A percentile compares a stretch with the other conserved stretches of the same genome.
Conservation (phyloP, 2,329 filamentous ascomycete genomes). For the Chaetomiaceae sp. region DNA sequence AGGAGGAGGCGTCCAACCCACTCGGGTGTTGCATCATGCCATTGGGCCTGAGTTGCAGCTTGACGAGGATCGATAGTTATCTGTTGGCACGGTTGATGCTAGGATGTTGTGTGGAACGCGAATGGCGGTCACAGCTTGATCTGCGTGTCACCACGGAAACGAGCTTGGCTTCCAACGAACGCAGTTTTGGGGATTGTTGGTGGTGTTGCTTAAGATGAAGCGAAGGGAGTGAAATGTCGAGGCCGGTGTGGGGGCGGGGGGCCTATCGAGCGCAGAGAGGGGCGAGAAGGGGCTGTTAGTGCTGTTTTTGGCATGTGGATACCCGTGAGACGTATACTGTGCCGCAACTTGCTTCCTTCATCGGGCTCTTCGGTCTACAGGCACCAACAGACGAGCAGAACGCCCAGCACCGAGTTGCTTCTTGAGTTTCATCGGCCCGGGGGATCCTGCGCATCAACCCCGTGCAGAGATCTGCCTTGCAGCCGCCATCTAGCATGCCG, state of each 20-base stretch:
- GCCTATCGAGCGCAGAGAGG: not conserved
- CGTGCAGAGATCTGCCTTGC: conserved; percentile 12
- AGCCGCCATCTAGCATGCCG: not conserved
- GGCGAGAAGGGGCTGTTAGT: not conserved
- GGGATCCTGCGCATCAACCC: not conserved
- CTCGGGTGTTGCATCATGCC: too few relatives aligned
- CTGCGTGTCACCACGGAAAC: not conserved
- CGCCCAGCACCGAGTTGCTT: not conserved
- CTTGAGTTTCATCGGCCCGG: conserved; percentile 13
- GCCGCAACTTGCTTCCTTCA: conserved; percentile 17
- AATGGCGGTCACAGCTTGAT: not conserved
- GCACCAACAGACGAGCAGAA: conserved; percentile 8
- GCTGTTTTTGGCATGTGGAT: conserved; percentile 19
- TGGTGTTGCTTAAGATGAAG: not conserved
- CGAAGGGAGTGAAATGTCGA: not conserved
- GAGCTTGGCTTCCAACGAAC: too few relatives aligned
- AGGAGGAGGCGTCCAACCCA: too few relatives aligned
- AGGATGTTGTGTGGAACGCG: too few relatives aligned
- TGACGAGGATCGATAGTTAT: not conserved
- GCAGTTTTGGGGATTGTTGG: not conserved
- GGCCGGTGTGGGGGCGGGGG: not conserved
- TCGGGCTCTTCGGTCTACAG: conserved; percentile 1
- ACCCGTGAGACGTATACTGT: conserved; percentile 19
- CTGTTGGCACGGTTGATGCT: too few relatives aligned
- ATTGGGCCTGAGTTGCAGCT: too few relatives aligned